Evolutionary conservation across 352 stramenopile species (phyloP).

Genomic region (Phytophthora nicotianae): DNA sequence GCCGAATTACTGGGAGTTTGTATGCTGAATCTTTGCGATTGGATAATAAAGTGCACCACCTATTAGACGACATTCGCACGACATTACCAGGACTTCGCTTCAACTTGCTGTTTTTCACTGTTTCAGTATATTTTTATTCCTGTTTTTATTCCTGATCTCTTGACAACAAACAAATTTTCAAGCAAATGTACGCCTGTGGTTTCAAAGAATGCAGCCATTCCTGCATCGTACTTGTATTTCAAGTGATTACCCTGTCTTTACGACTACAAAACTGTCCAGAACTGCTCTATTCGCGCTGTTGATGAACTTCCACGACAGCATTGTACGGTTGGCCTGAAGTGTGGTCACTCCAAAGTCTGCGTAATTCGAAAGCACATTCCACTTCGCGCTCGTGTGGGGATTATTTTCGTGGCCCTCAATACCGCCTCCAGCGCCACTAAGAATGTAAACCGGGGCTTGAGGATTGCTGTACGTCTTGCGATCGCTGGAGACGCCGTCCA

Average conservation of each 20-base stretch:
- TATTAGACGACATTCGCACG: too few species aligned
- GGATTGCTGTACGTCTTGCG: constrained; percentile 36
- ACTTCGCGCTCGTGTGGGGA: constrained; percentile 20
- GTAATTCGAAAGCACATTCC: constrained; percentile 37
- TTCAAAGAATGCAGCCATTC: too few species aligned
- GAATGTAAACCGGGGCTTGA: constrained; percentile 41
- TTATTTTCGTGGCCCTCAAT: constrained; percentile 29
- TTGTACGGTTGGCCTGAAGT: constrained; percentile 25
- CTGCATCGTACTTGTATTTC: too few species aligned
- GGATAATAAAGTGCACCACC: neutral
- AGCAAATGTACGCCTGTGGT: too few species aligned
- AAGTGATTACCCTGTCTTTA: constrained; percentile 16
- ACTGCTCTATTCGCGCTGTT: constrained; percentile 21
- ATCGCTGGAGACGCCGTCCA: constrained; percentile 33
- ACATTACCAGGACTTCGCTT: too few species aligned
- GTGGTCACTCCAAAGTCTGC: constrained; percentile 34
- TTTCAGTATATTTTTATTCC: too few species aligned
- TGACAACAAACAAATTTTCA: too few species aligned
- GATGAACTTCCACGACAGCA: constrained; percentile 41
- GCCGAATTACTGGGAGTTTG: constrained; percentile 26
- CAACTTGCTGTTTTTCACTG: too few species aligned
- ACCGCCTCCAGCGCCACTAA: constrained; percentile 32
- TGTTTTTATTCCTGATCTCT: too few species aligned
- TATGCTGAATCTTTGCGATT: constrained; percentile 30
- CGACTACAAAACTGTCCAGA: constrained; percentile 37